These are phyloP conservation scores for Colletotrichum siamense DNA, from an alignment of 2,329 filamentous ascomycete species.

Conservation along the genomic window DNA sequence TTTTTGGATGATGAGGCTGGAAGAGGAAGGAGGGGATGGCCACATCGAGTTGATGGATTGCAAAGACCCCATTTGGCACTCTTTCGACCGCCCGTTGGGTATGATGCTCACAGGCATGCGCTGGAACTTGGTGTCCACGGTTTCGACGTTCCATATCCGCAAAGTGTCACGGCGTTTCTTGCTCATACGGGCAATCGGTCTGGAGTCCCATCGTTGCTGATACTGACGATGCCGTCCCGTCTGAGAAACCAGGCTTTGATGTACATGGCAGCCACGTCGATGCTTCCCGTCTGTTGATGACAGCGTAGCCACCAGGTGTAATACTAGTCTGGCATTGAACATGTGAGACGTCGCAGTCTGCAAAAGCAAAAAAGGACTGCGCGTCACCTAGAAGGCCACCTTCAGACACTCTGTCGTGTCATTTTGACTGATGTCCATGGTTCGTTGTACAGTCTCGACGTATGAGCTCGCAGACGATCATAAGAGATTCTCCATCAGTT, in stretches of 20 bases:
- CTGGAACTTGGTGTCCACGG: not conserved
- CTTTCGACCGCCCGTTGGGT: not conserved
- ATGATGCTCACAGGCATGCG: not conserved
- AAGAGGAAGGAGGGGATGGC: not conserved
- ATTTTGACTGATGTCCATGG: not conserved
- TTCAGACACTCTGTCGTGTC: not conserved
- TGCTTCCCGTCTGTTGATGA: not conserved
- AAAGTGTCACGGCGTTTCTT: not conserved
- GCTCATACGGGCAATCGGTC: not conserved
- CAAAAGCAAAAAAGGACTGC: not conserved
- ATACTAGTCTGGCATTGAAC: not conserved
- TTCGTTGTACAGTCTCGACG: not conserved
- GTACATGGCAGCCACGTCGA: not conserved
- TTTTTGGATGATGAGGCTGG: not conserved
- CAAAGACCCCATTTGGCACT: not conserved
- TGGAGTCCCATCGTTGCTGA: not conserved
- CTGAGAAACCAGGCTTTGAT: not conserved
- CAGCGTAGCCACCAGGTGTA: not conserved
- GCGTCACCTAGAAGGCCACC: not conserved
- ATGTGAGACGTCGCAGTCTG: not conserved
- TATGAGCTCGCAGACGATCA: not conserved
- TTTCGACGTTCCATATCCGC: not conserved
- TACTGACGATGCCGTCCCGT: not conserved
- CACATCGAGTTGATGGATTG: not conserved
- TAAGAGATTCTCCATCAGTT: not conserved